Base-by-base conservation (phyloP, 2,329 filamentous ascomycete genomes). In the Parastagonospora avenae region DNA sequence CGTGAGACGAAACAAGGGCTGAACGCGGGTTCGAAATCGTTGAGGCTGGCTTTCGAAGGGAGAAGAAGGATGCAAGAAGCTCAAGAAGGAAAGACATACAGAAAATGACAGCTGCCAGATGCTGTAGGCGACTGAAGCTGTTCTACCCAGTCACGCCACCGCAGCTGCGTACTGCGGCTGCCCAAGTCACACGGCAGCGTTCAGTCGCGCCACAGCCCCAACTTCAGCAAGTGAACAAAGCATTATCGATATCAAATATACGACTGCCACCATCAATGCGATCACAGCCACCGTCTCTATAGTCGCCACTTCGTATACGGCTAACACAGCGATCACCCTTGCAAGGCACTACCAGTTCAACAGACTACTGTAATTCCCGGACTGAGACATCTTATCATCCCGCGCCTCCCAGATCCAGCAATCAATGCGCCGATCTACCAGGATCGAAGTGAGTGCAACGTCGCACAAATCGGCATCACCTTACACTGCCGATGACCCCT, bases 91-190 rank as follows among this genome's bases (percentile, higher is more conserved):
- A 58, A 63, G 52, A 60, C 57, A 64, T 42, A 36, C 44, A 43
- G 47, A 9, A 54, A 54, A 48, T 60, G 57, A 60, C 62, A 63
- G 53, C 39, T 61, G 57, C 57, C 59, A 63, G 53, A 63, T 47
- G 47, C 48, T 54, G 59, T 55, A 58, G 48, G 49, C 42, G 41
- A 42, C 44, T 15, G 47, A 31, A 42, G 41, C 40, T 16, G 54
- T 53, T 44, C 48, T 48, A 57, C 53, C 19, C 28, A 43, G 42
- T 56, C 48, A 56, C 55, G 60, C 57, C 59, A 59, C 50, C 53
- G 41, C 50, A 50, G 49, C 16, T 46, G 38, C 49, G 42, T 49
- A 35, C 36, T 10, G 54, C 54, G 52, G 59, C 54, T 52, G 57
- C 58, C 52, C 47, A 57, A 47, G 53, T 56, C 40, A 46, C 50